phyloP scores from a whole-genome alignment of 192 early-diverging fungal genomes.

The Coemansia sp. region DNA sequence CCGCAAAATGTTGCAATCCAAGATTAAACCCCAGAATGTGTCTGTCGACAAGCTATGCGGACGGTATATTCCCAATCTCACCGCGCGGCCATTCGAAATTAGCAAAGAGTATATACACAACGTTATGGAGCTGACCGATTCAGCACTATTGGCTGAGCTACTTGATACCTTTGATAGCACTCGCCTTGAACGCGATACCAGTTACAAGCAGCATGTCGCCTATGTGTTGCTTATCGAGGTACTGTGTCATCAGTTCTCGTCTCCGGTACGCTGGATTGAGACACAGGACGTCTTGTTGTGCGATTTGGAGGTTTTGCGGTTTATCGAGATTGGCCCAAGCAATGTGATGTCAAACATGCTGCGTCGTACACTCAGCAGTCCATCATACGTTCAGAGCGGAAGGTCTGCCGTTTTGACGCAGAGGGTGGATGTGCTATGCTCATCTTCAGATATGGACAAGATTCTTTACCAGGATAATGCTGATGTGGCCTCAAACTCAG shows the following conservation, averaged over 20 bases:
- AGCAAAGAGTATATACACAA: conserved; percentile 68
- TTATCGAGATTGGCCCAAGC: conserved; percentile 87
- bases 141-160: conserved; percentile 63
- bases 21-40: conserved; percentile 70
- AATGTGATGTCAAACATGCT: conserved; percentile 91
- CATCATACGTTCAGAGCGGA: background rate
- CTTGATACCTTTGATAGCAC: conserved; percentile 68
- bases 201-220: conserved; percentile 72
- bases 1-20: conserved; percentile 77
- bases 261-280: conserved; percentile 95
- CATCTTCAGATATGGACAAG: conserved; percentile 61
- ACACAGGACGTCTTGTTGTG: conserved; percentile 87
- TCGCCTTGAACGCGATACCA: conserved; percentile 61
- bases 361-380: conserved; percentile 70
- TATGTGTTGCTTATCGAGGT: conserved; percentile 85
- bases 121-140: conserved; percentile 71
- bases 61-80: conserved; percentile 95
- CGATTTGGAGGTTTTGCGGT: conserved; percentile 70
- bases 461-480: conserved; percentile 60
- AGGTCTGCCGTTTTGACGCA: conserved; percentile 72
- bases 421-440: conserved; percentile 72
- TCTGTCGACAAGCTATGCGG: conserved; percentile 67
- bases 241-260: conserved; percentile 90
- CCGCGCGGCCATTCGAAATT: conserved; percentile 82
- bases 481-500: background rate